Conservation (phyloP, 1,139 yeast species). For the Blastobotrys raffinosifermentans region DNA sequence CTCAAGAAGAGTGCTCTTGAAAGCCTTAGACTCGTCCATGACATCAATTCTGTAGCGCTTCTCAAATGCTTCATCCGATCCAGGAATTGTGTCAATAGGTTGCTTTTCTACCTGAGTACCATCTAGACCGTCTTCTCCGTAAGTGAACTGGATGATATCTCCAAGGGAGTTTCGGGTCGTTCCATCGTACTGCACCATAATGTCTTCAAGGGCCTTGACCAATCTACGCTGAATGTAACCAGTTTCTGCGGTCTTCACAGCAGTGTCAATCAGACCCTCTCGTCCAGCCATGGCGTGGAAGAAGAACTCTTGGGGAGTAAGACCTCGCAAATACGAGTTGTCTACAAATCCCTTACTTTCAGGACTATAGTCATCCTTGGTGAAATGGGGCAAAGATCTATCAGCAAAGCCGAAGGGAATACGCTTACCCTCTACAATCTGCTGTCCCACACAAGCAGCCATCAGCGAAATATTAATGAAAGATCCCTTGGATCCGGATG, state of each 20-base stretch:
- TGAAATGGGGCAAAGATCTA: slow-evolving; percentile 94
- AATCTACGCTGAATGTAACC: slow-evolving; percentile 99
- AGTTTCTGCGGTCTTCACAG: slow-evolving; percentile 97
- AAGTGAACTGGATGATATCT: slow-evolving; percentile 89
- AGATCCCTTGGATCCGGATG: slow-evolving; percentile 98
- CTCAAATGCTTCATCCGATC: slow-evolving; percentile 78
- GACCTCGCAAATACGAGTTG: slow-evolving; percentile 92
- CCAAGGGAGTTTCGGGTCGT: slow-evolving; percentile 97
- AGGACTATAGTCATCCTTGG: slow-evolving; percentile 96
- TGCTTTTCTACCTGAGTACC: slow-evolving; percentile 98
- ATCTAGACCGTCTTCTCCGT: slow-evolving; percentile 99
- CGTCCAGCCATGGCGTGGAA: slow-evolving; percentile 99
- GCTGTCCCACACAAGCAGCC: slow-evolving; percentile 99
- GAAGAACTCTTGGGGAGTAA: slow-evolving; percentile 97
- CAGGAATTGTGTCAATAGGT: slow-evolving; percentile 94
- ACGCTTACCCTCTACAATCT: slow-evolving; percentile 99
- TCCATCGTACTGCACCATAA: slow-evolving; percentile 98
- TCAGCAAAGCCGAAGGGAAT: slow-evolving; percentile 96
- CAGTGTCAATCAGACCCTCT: slow-evolving; percentile 99
- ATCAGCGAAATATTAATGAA: slow-evolving; percentile 97
- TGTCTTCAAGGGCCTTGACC: slow-evolving; percentile 96
- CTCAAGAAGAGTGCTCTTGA: slow-evolving; percentile 71
- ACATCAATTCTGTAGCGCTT: slow-evolving; percentile 82
- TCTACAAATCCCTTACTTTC: slow-evolving; percentile 98
- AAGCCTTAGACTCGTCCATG: slow-evolving; percentile 57